phyloP scores from a whole-genome alignment of 139 green algal species.

The Coccomyxa sp. region DNA sequence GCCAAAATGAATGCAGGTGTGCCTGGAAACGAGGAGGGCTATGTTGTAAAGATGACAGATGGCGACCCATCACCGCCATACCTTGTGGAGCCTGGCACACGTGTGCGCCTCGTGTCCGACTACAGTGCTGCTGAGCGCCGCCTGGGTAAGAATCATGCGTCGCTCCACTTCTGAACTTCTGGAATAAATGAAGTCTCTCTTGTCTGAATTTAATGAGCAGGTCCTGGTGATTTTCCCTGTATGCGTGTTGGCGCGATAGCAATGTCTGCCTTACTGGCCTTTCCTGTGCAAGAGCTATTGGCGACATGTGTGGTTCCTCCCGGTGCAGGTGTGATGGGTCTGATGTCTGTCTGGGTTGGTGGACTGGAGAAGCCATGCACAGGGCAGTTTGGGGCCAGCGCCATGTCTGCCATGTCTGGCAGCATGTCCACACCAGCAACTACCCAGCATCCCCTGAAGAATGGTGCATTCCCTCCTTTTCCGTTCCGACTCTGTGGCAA shows the following conservation, averaged over 20 bases:
- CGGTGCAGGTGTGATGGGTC: conserved; percentile 4
- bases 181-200: too few relatives aligned
- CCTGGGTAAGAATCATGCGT: conserved; percentile 1
- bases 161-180: too few relatives aligned
- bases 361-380: not conserved
- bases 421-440: too few relatives aligned
- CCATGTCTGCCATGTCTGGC: too few relatives aligned
- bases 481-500: too few relatives aligned
- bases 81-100: not conserved
- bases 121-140: not conserved
- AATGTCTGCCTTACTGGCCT: too few relatives aligned
- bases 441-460: too few relatives aligned
- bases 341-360: not conserved
- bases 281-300: too few relatives aligned
- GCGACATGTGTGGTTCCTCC: not conserved
- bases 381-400: not conserved
- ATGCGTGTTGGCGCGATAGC: too few relatives aligned
- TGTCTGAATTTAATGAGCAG: too few relatives aligned
- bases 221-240: too few relatives aligned
- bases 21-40: conserved; percentile 6
- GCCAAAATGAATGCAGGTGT: not conserved
- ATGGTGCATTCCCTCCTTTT: too few relatives aligned
- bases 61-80: not conserved
- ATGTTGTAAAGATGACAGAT: conserved; percentile 9
- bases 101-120: not conserved